These are phyloP conservation scores for Penicillium sp. DNA, from an alignment of 2,329 filamentous ascomycete species.

Conservation along the genomic window DNA sequence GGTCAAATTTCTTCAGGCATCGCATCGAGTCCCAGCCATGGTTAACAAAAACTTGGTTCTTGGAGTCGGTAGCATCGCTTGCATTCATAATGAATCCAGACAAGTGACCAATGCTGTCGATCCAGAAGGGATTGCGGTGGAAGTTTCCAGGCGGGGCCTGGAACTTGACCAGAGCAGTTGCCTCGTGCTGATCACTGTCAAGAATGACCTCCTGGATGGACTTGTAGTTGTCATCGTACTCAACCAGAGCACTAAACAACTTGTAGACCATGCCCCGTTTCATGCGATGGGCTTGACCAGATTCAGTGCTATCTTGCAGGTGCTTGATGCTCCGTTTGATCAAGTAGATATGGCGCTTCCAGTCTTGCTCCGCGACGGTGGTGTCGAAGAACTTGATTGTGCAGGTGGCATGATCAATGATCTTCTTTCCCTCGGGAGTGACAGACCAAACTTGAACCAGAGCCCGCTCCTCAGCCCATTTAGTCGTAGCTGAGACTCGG, in stretches of 20 bases:
- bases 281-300: conserved; percentile 64
- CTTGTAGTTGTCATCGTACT: conserved; percentile 52
- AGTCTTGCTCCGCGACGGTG: conserved; percentile 22
- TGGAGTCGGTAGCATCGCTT: conserved; percentile 53
- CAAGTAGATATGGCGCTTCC: conserved; percentile 61
- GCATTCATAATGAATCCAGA: conserved; percentile 58
- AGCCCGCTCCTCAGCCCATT: conserved; percentile 32
- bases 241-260: conserved; percentile 55
- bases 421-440: conserved; percentile 34
- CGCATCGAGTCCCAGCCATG: conserved; percentile 58
- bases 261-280: conserved; percentile 74
- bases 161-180: conserved; percentile 51
- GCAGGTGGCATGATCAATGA: conserved; percentile 35
- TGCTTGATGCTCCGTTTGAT: conserved; percentile 58
- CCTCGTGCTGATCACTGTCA: conserved; percentile 51
- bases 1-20: conserved; percentile 48
- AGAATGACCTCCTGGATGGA: conserved; percentile 56
- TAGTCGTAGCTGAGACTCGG: conserved; percentile 33
- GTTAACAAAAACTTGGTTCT: conserved; percentile 56
- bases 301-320: conserved; percentile 56
- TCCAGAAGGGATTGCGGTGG: conserved; percentile 55
- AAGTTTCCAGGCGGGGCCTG: conserved; percentile 52
- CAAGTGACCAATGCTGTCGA: conserved; percentile 53
- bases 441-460: conserved; percentile 35
- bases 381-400: conserved; percentile 32